A percentile compares a stretch with the other conserved stretches of the same genome.
These are phyloP conservation scores for Ceratobasidium theobromae DNA, from an alignment of 1,284 basidiomycete species.

Conservation along the genomic window DNA sequence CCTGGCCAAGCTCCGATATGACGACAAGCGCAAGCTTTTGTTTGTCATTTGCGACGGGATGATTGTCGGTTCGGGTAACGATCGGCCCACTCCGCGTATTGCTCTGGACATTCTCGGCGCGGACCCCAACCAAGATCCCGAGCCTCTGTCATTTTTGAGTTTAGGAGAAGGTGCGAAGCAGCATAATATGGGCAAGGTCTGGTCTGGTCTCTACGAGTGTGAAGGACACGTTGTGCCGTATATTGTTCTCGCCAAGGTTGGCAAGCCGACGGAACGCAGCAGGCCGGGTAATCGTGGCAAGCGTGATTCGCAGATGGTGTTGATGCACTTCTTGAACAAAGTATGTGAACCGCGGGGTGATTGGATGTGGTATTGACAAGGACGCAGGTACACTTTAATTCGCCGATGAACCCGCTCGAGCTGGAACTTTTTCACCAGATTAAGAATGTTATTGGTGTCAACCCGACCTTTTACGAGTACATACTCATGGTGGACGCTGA, in stretches of 20 bases:
- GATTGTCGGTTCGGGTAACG: constrained; percentile 96
- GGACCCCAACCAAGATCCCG: constrained; percentile 90
- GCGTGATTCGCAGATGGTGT: constrained; percentile 92
- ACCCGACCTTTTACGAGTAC: constrained; percentile 98
- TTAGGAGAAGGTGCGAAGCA: constrained; percentile 95
- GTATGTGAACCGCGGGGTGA: constrained; percentile 45
- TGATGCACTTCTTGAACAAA: constrained; percentile 98
- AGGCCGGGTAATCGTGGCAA: constrained; percentile 96
- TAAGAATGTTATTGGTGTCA: constrained; percentile 99
- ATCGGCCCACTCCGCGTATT: constrained; percentile 87
- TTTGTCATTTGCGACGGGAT: constrained; percentile 98
- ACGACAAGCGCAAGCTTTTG: constrained; percentile 96
- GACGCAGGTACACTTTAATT: constrained; percentile 86
- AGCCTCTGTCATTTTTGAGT: constrained; percentile 90
- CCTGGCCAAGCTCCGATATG: constrained; percentile 90
- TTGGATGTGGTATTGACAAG: background rate
- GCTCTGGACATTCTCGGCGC: constrained; percentile 96
- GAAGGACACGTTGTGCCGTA: constrained; percentile 96
- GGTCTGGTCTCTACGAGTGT: constrained; percentile 93
- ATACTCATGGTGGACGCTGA: constrained; percentile 97
- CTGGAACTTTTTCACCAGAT: constrained; percentile 99
- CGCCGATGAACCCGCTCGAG: constrained; percentile 95
- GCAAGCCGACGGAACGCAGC: constrained; percentile 91
- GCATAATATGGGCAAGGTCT: constrained; percentile 98
- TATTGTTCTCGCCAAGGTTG: constrained; percentile 94